phyloP scores from a whole-genome alignment of 1,284 basidiomycete genomes.

The Irpex sp. region DNA sequence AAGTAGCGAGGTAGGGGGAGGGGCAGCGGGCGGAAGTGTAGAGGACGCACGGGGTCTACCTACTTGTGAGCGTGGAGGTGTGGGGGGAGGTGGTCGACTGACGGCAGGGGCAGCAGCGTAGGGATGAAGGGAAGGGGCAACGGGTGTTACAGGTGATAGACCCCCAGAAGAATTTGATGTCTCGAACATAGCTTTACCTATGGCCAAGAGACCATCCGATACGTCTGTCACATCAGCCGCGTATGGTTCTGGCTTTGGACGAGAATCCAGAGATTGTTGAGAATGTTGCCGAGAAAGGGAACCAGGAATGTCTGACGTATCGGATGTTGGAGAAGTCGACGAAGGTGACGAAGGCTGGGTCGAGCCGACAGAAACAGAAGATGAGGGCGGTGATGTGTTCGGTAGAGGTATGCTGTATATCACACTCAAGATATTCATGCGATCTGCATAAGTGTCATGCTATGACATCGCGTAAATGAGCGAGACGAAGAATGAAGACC shows the following conservation, averaged over 20 bases:
- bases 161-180: conserved; percentile 21
- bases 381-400: conserved; percentile 56
- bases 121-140: conserved; percentile 24
- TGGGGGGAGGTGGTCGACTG: conserved; percentile 18
- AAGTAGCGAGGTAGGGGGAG: conserved; percentile 59
- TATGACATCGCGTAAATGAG: conserved; percentile 26
- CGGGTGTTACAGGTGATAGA: conserved; percentile 15
- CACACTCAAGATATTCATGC: conserved; percentile 83
- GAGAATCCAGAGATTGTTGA: not conserved
- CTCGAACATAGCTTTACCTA: conserved; percentile 42
- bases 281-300: not conserved
- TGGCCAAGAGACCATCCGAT: conserved; percentile 41
- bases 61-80: conserved; percentile 23
- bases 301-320: conserved; percentile 18
- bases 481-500: conserved; percentile 12
- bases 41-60: conserved; percentile 52
- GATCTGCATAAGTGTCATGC: conserved; percentile 87
- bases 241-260: not conserved
- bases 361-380: conserved; percentile 47
- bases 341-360: conserved; percentile 45
- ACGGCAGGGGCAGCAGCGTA: conserved; percentile 22
- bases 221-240: conserved; percentile 17
- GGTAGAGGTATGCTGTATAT: conserved; percentile 80
- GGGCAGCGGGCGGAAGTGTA: conserved; percentile 59
- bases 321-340: conserved; percentile 37